A percentile compares a stretch with the other conserved stretches of the same genome.
Conservation (phyloP, 768 basidiomycete genomes). For the Boletus subparvulus region DNA sequence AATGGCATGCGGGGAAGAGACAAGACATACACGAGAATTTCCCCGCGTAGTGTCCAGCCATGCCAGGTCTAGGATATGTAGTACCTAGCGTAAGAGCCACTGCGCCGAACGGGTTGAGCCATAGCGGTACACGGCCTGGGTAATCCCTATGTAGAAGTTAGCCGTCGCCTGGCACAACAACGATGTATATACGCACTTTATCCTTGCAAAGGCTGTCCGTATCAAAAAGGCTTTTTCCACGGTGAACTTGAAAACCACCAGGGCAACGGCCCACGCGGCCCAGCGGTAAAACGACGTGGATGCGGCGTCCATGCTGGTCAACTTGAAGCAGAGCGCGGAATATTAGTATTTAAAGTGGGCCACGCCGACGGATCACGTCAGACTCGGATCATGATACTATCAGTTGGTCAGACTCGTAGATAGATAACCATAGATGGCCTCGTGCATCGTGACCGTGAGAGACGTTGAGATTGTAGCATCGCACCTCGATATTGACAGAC, state of each 20-base stretch:
- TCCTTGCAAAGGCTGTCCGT: conserved; percentile 15
- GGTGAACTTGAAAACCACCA: conserved; percentile 8
- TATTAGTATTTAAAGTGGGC: too few species aligned
- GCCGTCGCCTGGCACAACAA: background rate
- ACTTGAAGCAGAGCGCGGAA: background rate
- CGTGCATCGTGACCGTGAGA: too few species aligned
- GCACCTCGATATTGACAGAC: too few species aligned
- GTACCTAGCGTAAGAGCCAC: conserved; percentile 27
- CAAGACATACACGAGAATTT: conserved; percentile 37
- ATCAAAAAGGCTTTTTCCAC: conserved; percentile 6
- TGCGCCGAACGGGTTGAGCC: conserved; percentile 36
- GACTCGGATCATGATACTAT: too few species aligned
- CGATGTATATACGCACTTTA: conserved; percentile 9
- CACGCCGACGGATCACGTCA: too few species aligned
- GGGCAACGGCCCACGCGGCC: background rate
- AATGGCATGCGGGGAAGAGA: too few species aligned
- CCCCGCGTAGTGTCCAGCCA: conserved; percentile 34
- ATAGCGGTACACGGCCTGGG: conserved; percentile 22
- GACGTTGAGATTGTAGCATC: too few species aligned
- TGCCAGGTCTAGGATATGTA: conserved; percentile 36
- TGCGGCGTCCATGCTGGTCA: conserved; percentile 7
- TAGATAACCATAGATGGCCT: too few species aligned
- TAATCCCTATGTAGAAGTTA: conserved; percentile 8
- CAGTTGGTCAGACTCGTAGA: too few species aligned
- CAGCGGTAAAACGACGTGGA: conserved; percentile 7